Conservation (phyloP, 768 basidiomycete species). For the Amanita jacksonii region DNA sequence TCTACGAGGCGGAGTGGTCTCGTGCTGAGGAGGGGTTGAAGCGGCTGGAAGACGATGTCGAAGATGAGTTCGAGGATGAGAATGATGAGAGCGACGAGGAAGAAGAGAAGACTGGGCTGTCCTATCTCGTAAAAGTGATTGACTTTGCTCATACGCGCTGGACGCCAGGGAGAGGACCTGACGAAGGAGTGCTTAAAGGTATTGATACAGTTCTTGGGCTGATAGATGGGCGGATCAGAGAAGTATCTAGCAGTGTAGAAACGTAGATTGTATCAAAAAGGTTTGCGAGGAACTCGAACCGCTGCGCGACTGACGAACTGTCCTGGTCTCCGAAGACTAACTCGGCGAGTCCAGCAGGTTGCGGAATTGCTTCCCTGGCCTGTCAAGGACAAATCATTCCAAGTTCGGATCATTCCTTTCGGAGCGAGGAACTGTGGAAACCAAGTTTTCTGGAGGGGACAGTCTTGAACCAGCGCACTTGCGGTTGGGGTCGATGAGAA, state of each 20-base stretch:
- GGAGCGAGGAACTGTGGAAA: slow-evolving; percentile 56
- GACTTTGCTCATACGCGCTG: slow-evolving; percentile 89
- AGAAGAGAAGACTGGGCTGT: slow-evolving; percentile 28
- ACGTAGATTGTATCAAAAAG: slow-evolving; percentile 38
- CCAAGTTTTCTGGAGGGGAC: slow-evolving; percentile 95
- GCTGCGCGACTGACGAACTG: slow-evolving; percentile 78
- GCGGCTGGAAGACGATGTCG: slow-evolving; percentile 20
- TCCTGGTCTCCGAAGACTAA: slow-evolving; percentile 90
- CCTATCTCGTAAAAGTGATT: slow-evolving; percentile 69
- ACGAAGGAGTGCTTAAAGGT: slow-evolving; percentile 40
- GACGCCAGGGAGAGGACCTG: slow-evolving; percentile 62
- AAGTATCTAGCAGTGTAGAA: background rate
- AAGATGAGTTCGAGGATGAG: slow-evolving; percentile 26
- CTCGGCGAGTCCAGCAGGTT: slow-evolving; percentile 80
- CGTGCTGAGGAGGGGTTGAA: slow-evolving; percentile 33
- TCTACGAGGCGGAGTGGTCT: slow-evolving; percentile 54
- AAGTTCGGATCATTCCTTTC: slow-evolving; percentile 55
- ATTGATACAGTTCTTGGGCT: slow-evolving; percentile 7
- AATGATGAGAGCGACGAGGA: slow-evolving; percentile 26
- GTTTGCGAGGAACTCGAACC: slow-evolving; percentile 70
- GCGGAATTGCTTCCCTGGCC: slow-evolving; percentile 93
- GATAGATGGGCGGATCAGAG: slow-evolving; percentile 8
- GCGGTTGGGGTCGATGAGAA: slow-evolving; percentile 47
- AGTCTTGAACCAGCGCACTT: slow-evolving; percentile 90
- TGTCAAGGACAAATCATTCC: slow-evolving; percentile 81